Percentiles rank a stretch among this genome's conserved stretches.
These are phyloP conservation scores for Elsinoe arachidis DNA, from an alignment of 2,329 filamentous ascomycete species.

Conservation along the genomic window DNA sequence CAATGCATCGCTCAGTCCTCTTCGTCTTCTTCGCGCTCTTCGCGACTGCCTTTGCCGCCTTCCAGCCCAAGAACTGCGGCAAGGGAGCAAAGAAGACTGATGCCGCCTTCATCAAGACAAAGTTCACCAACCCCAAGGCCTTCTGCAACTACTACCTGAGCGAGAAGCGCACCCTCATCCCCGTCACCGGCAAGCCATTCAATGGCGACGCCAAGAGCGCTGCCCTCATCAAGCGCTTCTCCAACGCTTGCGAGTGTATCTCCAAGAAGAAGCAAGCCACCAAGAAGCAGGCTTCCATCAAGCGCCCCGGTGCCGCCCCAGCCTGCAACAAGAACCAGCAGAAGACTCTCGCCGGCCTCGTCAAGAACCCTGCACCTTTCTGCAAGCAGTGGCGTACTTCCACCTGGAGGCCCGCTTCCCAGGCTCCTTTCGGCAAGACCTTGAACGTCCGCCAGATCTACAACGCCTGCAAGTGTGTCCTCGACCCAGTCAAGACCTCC, in stretches of 20 bases:
- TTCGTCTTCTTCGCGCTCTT: constrained; percentile 9
- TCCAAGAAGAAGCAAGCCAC: constrained; percentile 3
- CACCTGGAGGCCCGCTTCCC: not conserved
- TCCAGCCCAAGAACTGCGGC: not conserved
- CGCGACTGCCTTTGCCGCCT: not conserved
- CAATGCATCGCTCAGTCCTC: constrained; percentile 4
- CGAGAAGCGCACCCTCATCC: not conserved
- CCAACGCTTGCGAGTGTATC: constrained; percentile 8
- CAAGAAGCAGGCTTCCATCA: not conserved
- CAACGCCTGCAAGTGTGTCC: constrained; percentile 6
- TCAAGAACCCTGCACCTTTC: not conserved
- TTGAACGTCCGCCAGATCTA: constrained; percentile 7
- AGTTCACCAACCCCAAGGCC: not conserved
- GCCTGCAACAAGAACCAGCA: not conserved
- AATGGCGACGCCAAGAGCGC: not conserved
- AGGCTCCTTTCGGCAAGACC: not conserved
- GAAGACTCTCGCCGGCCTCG: not conserved
- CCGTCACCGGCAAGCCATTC: not conserved
- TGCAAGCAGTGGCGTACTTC: not conserved
- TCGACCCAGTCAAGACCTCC: not conserved
- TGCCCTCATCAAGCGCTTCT: not conserved
- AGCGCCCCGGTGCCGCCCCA: not conserved
- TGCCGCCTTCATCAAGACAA: not conserved
- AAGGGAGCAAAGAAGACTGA: not conserved
- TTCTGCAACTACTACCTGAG: constrained; percentile 5